A percentile compares a stretch with the other conserved stretches of the same genome.
phyloP scores from a whole-genome alignment of 202 grass and related monocot genomes.

The Brachypodium distachyon region DNA sequence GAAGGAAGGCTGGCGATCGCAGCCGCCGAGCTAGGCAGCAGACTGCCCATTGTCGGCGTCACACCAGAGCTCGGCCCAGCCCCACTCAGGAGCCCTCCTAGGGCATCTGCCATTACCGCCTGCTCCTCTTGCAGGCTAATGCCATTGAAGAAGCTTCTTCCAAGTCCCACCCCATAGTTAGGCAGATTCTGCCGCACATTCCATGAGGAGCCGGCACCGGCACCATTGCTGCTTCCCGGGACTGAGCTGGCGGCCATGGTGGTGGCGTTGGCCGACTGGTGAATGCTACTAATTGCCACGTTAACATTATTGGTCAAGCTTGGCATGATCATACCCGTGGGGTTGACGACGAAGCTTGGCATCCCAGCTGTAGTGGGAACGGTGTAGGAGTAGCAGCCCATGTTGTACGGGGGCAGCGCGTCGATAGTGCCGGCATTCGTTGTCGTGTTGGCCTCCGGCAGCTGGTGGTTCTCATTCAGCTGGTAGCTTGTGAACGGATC shows the following conservation, averaged over 20 bases:
- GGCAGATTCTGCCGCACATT: conserved; percentile 1
- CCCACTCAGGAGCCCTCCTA: conserved; percentile 1
- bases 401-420: conserved; percentile 11
- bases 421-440: neutral
- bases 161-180: neutral
- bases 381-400: neutral
- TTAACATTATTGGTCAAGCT: neutral
- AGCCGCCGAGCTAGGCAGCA: neutral
- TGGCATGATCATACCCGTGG: too few relatives aligned
- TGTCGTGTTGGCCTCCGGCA: neutral
- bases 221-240: neutral
- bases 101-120: conserved; percentile 12
- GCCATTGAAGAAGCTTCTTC: conserved; percentile 13
- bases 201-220: neutral
- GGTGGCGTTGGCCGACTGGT: too few relatives aligned
- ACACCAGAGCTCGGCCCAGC: neutral
- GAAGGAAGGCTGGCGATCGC: neutral
- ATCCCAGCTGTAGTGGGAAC: neutral
- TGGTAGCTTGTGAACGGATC: conserved; percentile 16
- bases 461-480: neutral
- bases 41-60: neutral
- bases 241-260: neutral
- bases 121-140: conserved; percentile 1
- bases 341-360: neutral
- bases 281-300: too few relatives aligned